Evolutionary conservation across 305 asterid genomes (phyloP), one percentile per base, ranked within the genome.

Genomic region (Solanum chacoense): DNA sequence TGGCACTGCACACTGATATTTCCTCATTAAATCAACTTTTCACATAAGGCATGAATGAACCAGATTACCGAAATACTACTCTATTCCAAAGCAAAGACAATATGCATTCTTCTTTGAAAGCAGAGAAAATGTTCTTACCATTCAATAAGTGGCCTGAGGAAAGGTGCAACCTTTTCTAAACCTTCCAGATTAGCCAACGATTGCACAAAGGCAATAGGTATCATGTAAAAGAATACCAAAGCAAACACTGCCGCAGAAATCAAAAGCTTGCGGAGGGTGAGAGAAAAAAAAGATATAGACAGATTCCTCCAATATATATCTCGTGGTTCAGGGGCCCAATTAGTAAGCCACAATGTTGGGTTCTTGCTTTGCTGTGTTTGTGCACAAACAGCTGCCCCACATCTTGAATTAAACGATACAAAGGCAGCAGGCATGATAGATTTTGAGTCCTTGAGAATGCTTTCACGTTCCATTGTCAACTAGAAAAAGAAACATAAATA

Each of bases 341-440:
- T 89, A 36, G 99, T 96, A 89, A 96, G 89, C 99, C 98, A 98
- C 81, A 91, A 88, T 10, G 98, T 96, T 16, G 99, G 99, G 59
- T 95, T 96, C 89, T 94, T 95, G 95, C 98, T 95, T 90, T 96
- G 99, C 84, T 93, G 97, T 91, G 99, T 95, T 90, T 98, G 99
- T 79, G 99, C 99, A 93, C 99, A 96, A 87, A 98, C 98, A 74
- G 98, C 98, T 81, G 99, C 99, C 63, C 97, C 99, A 93, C 99
- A 95, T 92, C 99, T 95, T 16, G 99, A 93, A 87, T 95, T 92
- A 92, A 98, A 98, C 1, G 99, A 96, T 67, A 98, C 99, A 91
- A 98, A 98, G 75, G 99, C 95, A 85, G 99, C 98, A 7, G 98
- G 92, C 50, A 92, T 95, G 79, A 95, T 50, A 71, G 91, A 92